Conservation (phyloP, 2,329 filamentous ascomycete species). For the Calonectria multiphialidica region DNA sequence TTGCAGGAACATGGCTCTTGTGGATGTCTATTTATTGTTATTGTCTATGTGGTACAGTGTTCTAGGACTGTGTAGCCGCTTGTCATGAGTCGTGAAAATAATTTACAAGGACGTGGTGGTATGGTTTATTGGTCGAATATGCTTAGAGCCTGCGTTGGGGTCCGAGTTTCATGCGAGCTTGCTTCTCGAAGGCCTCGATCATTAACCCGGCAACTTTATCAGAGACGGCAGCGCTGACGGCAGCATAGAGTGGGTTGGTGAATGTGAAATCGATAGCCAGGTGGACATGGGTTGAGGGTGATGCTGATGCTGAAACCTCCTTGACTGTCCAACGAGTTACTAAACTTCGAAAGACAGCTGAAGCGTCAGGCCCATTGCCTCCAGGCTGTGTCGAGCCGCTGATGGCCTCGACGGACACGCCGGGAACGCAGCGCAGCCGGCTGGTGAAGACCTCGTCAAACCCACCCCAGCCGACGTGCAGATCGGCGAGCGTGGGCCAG, state of each 20-base stretch:
- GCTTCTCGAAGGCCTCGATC: slow-evolving; percentile 92
- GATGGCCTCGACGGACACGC: slow-evolving; percentile 80
- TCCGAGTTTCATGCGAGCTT: slow-evolving; percentile 67
- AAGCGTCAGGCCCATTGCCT: slow-evolving; percentile 53
- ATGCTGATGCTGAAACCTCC: slow-evolving; percentile 49
- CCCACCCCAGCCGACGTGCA: slow-evolving; percentile 87
- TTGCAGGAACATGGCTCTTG: slow-evolving; percentile 26
- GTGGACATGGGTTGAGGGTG: slow-evolving; percentile 74
- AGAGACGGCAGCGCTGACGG: slow-evolving; percentile 84
- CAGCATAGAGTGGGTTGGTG: slow-evolving; percentile 87
- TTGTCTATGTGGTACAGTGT: slow-evolving; percentile 10
- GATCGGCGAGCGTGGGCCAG: slow-evolving; percentile 81
- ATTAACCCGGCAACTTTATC: slow-evolving; percentile 88
- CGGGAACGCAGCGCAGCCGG: slow-evolving; percentile 81
- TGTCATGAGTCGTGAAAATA: slow-evolving; percentile 5
- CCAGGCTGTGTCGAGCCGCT: slow-evolving; percentile 68
- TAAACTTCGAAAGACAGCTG: slow-evolving; percentile 74
- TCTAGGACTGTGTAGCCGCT: neutral
- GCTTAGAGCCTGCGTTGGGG: slow-evolving; percentile 29
- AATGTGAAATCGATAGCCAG: slow-evolving; percentile 87
- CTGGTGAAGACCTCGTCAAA: slow-evolving; percentile 88
- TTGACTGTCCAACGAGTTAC: slow-evolving; percentile 77
- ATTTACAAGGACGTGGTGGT: slow-evolving; percentile 1
- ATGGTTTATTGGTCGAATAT: neutral
- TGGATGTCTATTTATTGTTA: slow-evolving; percentile 24